These are phyloP conservation scores for Naematelia encephala DNA, from an alignment of 768 basidiomycete species.

Conservation along the genomic window DNA sequence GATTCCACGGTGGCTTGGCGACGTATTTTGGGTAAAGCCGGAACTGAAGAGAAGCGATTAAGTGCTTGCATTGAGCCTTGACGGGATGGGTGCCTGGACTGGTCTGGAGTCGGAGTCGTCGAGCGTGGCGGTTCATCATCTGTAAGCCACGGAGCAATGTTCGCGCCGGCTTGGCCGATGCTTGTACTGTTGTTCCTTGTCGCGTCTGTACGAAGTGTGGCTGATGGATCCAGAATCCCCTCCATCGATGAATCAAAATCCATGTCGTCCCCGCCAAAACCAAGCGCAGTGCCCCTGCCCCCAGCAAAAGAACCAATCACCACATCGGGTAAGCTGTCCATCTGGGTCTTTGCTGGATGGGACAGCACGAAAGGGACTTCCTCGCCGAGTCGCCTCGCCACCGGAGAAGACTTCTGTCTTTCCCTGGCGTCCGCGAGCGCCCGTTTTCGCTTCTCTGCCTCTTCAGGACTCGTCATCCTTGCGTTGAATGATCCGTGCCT, in stretches of 20 bases:
- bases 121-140: conserved; percentile 25
- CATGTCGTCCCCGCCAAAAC: conserved; percentile 23
- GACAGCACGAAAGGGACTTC: conserved; percentile 35
- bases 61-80: conserved; percentile 16
- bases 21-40: conserved; percentile 30
- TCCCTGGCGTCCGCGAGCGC: neutral
- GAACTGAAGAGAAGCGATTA: conserved; percentile 30
- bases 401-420: conserved; percentile 16
- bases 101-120: conserved; percentile 5
- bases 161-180: conserved; percentile 30
- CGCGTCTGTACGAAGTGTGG: conserved; percentile 11
- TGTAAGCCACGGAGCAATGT: conserved; percentile 49
- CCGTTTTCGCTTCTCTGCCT: conserved; percentile 10
- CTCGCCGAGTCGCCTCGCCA: conserved; percentile 32
- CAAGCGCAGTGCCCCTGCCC: conserved; percentile 5
- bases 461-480: conserved; percentile 13
- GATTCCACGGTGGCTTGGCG: conserved; percentile 17
- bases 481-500: conserved; percentile 10
- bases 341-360: conserved; percentile 13
- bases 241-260: conserved; percentile 33
- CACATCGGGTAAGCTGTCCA: conserved; percentile 33
- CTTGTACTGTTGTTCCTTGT: conserved; percentile 19
- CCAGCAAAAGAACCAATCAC: conserved; percentile 30
- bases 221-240: conserved; percentile 35
- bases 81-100: conserved; percentile 4